Base-by-base conservation (phyloP, 176 grass and related monocot species). In the Rhynchospora tenuis region DNA sequence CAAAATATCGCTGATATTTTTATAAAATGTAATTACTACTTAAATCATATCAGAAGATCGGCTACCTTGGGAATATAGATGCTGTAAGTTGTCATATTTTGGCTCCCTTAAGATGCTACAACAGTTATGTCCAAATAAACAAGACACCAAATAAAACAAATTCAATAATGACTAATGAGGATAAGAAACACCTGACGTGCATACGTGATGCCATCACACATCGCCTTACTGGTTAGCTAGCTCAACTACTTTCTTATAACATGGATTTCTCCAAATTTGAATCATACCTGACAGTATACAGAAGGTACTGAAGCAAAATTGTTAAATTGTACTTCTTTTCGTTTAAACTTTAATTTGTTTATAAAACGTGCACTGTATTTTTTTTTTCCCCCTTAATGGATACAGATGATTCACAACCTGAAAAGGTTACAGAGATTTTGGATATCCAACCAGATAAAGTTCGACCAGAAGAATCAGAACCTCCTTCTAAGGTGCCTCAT, bases 121-220 rank as follows among this genome's bases (percentile, higher is more conserved):
- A 0, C 91, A 89, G 68, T 73, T 97, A 59, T 91, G 93, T 63
- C 91, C 91, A 83, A 88, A 90, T 66, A 89, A 50, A 91, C 91
- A 54, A 85, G 91, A 19, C 64, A 90, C 59, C 89, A 97, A 84
- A 68, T 93, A 73, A 90, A 90, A 29, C 45, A 91, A 97, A 76
- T 93, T 91, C 78, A 97, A 97, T 33, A 33, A 38, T 38, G 33
- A 38, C 33, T 84, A 78, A 83, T 17, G 94, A 93, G 66, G 94
- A 97, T 74, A 90, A 81, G 55, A 97, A 82, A 10, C 84, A 91
- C 83, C 89, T 91, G 6, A 76, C 78, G 67, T 86, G 85, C 85
- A 72, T 97, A 47, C 81, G 86, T 56, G 91, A 93, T 89, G 88
- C 91, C 83, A 83, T 97, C 76, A 82, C 83, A 57, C 68, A 83